Evolutionary conservation across 2,329 filamentous ascomycete species (phyloP).

Genomic region (Ceratocystis huliohia): DNA sequence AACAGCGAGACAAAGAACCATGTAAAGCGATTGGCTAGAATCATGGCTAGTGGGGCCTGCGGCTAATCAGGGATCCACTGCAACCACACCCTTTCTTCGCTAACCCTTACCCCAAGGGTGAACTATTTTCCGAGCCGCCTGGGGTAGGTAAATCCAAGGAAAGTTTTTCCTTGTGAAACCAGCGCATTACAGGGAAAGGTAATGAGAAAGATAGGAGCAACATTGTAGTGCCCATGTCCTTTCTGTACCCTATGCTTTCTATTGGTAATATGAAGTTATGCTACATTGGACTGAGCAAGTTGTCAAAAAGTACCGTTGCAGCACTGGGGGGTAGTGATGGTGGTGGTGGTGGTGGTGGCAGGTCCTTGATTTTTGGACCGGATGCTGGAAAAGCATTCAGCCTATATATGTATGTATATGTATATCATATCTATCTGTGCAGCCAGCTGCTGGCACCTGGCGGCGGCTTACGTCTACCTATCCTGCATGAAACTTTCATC

Average conservation of each 20-base stretch:
- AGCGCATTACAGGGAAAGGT: not conserved
- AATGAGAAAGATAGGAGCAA: not conserved
- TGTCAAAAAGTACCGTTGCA: no score
- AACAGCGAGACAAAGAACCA: not conserved
- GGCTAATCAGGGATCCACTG: not conserved
- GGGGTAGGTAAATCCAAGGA: not conserved
- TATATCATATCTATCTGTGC: rapidly evolving
- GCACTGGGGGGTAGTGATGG: no score
- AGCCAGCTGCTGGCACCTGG: not conserved
- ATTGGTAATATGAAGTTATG: not conserved
- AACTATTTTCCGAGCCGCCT: not conserved
- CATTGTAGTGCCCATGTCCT: not conserved
- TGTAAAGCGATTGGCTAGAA: slow-evolving; percentile 14
- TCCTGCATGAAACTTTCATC: no score
- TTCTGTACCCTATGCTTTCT: not conserved
- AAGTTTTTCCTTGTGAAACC: not conserved
- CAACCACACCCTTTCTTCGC: not conserved
- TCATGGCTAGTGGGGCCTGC: not conserved
- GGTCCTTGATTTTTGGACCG: no score
- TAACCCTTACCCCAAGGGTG: slow-evolving; percentile 4
- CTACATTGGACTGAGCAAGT: no score
- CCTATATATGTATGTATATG: not conserved
- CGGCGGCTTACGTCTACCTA: no score
- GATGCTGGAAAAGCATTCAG: slow-evolving; percentile 1
- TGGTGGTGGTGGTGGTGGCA: no score